Evolutionary conservation across 441 rosid genomes (phyloP), one percentile per base, ranked within the genome.

Genomic region (Flueggea neowawraea): DNA sequence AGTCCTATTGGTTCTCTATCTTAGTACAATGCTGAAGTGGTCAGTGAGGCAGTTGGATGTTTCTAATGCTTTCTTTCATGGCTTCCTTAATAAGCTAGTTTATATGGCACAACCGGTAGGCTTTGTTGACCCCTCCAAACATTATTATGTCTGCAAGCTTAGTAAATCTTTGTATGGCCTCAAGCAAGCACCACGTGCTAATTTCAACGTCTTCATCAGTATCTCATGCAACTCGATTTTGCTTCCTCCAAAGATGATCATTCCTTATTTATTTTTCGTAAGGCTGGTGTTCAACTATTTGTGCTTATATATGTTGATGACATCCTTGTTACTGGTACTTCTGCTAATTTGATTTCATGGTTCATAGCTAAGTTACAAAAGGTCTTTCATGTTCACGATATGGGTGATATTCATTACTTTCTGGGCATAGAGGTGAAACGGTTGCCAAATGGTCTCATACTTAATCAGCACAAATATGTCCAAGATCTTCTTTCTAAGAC

Each of bases 231-330:
- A 31, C 4, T 12, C 1, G 59, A 17, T 5, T 55, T 55, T n/a
- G 10, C 0, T 0, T 0, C 17, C 12, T 45, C 50, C 14, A 45
- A 45, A 11, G 14, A 4, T 5, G 50, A 45, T 45, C 3, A 4
- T 3, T 45, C 50, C 12, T 3, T 45, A 5, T 45, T 45, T 11
- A 9, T 45, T 13, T 5, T 4, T 11, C 32, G 17, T 1, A 4
- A 9, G 0, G n/a, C 2, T 55, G 4, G 3, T 55, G 11, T 14
- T n/a, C 31, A 31, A 15, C 28, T 55, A 4, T 31, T 55, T 55
- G 44, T 33, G 1, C 44, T 14, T 33, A 9, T 45, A 6, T 63
- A 63, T 45, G 54, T 45, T 17, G 39, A 63, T 43, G 59, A 63
- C 9, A 63, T 63, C 4, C 14, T 45, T 10, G 14, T 45, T 5